Base-by-base conservation (phyloP, 179 eudicot genomes). In the Patellifolia procumbens region DNA sequence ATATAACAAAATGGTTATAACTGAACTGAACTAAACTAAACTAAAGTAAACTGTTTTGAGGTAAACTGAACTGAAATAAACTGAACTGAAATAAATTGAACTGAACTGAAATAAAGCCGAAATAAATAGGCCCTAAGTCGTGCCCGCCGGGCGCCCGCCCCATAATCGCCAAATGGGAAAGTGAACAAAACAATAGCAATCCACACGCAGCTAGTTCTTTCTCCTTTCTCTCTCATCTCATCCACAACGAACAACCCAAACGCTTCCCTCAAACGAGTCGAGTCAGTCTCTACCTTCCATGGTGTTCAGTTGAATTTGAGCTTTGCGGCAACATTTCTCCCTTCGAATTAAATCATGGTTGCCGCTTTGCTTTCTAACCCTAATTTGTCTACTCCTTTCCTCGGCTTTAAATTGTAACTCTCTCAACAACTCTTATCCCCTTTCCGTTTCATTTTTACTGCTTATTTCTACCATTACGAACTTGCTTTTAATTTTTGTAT, bases 311-410 rank as follows among this genome's bases (percentile, higher is more conserved):
- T 62, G 62, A 65, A 73, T 12, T 16, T 19, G 31, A 42, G 2
- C 6, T 37, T 16, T 16, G 29, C 22, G 62, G 59, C 56, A 10
- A 52, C 39, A 29, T n/a, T 51, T 63, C 3, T 70, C 55, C 55
- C 71, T 34, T 43, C 4, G 34, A 16, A 42, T 28, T 70, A 26
- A 49, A 74, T 51, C 48, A 89, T 87, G 91, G 89, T 87, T 59
- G 71, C 89, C 65, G 56, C 84, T 69, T 74, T 91, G 58, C 86
- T 89, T 64, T 74, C 84, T 49, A 86, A 78, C 81, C 93, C 93
- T 81, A 86, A 52, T 68, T 79, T 83, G 49, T 77, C 85, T 53
- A 64, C 82, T 26, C 74, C 87, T 26, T 86, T 83, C 72, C 80
- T 76, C 43, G 82, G 81, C 80, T 66, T 32, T 10, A 86, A 84